phyloP scores from a whole-genome alignment of 169 alveolate species.

The Cryptosporidium viatorum region DNA sequence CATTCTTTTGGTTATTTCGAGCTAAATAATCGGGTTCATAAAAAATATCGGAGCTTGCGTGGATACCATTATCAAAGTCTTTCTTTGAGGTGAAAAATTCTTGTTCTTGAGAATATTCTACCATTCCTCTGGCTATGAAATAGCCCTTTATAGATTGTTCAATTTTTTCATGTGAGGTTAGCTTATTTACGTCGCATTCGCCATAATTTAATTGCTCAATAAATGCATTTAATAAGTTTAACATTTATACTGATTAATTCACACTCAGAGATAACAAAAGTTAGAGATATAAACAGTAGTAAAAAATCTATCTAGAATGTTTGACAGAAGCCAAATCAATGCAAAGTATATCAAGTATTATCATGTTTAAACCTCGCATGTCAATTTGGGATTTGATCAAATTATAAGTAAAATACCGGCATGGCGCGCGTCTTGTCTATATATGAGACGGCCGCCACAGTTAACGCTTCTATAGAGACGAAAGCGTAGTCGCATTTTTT shows the following conservation, averaged over 20 bases:
- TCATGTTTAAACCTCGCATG: background rate
- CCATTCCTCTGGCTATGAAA: slow-evolving; percentile 39
- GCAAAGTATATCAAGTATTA: background rate
- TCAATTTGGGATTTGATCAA: slow-evolving; percentile 9
- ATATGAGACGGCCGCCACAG: slow-evolving; percentile 53
- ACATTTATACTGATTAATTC: background rate
- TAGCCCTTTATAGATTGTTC: background rate
- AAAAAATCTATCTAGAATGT: background rate
- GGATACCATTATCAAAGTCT: background rate
- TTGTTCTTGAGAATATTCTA: slow-evolving; percentile 40
- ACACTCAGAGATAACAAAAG: background rate
- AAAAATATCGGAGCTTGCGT: background rate
- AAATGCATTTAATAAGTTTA: background rate
- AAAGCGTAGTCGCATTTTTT: slow-evolving; percentile 12
- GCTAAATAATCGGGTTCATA: background rate
- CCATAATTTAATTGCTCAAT: background rate
- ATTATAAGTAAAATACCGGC: slow-evolving; percentile 29
- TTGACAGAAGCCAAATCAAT: background rate
- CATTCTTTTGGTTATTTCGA: background rate
- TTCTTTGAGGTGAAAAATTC: background rate
- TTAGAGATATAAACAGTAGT: background rate
- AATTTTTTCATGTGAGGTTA: background rate
- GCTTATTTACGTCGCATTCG: background rate
- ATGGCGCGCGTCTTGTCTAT: slow-evolving; percentile 43
- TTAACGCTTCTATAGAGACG: slow-evolving; percentile 42